phyloP scores from a whole-genome alignment of 2,329 filamentous ascomycete genomes.

The Alternaria gansuensis region DNA sequence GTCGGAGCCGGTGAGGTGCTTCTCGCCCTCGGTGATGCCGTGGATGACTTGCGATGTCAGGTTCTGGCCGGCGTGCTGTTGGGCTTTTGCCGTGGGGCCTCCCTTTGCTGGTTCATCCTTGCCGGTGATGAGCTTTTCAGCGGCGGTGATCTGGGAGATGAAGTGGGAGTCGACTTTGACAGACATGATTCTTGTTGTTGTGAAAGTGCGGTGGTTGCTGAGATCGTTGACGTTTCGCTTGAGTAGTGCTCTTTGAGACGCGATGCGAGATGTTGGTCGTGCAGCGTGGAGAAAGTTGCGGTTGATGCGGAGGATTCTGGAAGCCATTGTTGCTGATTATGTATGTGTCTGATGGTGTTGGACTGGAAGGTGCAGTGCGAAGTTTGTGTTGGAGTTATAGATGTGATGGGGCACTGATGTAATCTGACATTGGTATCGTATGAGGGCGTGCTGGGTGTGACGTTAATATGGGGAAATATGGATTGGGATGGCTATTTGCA shows the following conservation, averaged over 20 bases:
- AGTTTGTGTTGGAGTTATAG: background rate
- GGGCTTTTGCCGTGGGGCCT: conserved; percentile 56
- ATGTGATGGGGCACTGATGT: conserved; percentile 18
- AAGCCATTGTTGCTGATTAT: conserved; percentile 13
- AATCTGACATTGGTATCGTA: conserved; percentile 8
- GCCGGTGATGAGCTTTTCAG: conserved; percentile 55
- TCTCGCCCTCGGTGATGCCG: conserved; percentile 56
- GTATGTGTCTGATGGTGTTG: background rate
- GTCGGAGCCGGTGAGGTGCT: conserved; percentile 51
- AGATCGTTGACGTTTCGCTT: conserved; percentile 11
- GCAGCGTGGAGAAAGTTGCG: conserved; percentile 11
- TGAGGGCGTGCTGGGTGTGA: conserved; percentile 3
- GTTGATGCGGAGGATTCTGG: conserved; percentile 15
- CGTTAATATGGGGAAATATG: conserved; percentile 15
- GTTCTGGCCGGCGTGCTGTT: conserved; percentile 48
- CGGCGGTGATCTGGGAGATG: conserved; percentile 54
- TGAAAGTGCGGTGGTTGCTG: conserved; percentile 21
- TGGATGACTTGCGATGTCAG: conserved; percentile 50
- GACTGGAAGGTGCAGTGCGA: background rate
- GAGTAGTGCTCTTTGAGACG: background rate
- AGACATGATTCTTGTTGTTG: conserved; percentile 26
- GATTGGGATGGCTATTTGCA: conserved; percentile 5
- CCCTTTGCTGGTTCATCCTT: conserved; percentile 47
- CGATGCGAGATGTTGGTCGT: conserved; percentile 1
- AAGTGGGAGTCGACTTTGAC: conserved; percentile 50